Percentiles rank a stretch among this genome's conserved stretches.
These are phyloP conservation scores for Zizania latifolia DNA, from an alignment of 176 grass and related monocot species.

Conservation along the genomic window DNA sequence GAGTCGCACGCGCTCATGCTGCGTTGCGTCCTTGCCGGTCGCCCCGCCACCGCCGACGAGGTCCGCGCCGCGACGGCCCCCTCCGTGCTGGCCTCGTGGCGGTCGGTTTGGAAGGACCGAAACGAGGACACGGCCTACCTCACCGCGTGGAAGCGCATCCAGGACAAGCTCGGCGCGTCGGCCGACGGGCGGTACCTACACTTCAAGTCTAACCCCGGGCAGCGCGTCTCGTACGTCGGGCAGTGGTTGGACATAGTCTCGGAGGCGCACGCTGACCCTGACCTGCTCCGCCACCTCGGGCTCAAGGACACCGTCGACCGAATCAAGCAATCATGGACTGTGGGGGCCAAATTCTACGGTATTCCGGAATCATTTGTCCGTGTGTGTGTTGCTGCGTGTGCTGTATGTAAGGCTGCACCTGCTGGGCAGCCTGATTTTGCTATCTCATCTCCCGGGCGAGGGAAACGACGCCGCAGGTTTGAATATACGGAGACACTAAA, in stretches of 20 bases:
- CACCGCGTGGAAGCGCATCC: constrained; percentile 98
- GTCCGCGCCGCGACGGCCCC: constrained; percentile 71
- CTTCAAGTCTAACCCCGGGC: constrained; percentile 81
- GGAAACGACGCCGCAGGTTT: constrained; percentile 83
- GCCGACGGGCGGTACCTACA: constrained; percentile 53
- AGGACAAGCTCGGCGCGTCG: constrained; percentile 80
- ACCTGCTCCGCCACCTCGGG: constrained; percentile 82
- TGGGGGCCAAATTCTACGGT: constrained; percentile 95
- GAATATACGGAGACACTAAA: constrained; percentile 91
- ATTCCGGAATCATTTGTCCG: constrained; percentile 93
- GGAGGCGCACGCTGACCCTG: constrained; percentile 64
- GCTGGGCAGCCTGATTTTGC: constrained; percentile 37
- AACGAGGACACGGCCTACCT: constrained; percentile 99
- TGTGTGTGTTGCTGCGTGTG: constrained; percentile 74
- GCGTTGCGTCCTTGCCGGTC: constrained; percentile 64
- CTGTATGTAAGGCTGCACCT: constrained; percentile 61
- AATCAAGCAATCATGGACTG: constrained; percentile 93
- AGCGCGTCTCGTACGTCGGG: constrained; percentile 78
- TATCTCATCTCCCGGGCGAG: constrained; percentile 37
- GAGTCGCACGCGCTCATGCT: constrained; percentile 84
- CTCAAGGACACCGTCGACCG: constrained; percentile 96
- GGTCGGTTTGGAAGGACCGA: constrained; percentile 95
- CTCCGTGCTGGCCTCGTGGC: constrained; percentile 83
- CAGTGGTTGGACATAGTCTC: constrained; percentile 87
- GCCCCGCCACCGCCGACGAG: constrained; percentile 62